Evolutionary conservation across 805 yeast species (phyloP).

Genomic region (Barnettozyma pratensis): DNA sequence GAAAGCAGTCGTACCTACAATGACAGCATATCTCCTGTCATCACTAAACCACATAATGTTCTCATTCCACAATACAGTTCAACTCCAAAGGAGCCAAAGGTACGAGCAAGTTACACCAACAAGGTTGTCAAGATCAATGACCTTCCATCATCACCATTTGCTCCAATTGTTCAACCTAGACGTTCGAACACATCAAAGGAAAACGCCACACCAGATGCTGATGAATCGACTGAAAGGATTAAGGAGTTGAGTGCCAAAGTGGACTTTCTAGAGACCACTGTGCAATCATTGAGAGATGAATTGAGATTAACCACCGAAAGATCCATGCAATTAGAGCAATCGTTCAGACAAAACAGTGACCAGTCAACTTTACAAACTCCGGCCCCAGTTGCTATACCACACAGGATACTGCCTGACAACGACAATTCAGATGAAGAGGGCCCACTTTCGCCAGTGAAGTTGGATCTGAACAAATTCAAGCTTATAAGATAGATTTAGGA

Average conservation of each 20-base stretch:
- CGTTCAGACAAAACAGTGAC: conserved; percentile 9
- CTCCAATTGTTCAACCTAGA: background rate
- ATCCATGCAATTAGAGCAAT: conserved; percentile 13
- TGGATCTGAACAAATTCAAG: conserved; percentile 19
- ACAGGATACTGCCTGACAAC: background rate
- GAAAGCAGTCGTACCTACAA: background rate
- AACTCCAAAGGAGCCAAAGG: background rate
- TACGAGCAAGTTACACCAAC: conserved; percentile 1
- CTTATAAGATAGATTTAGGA: conserved; percentile 7
- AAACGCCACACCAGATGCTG: background rate
- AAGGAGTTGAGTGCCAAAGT: conserved; percentile 14
- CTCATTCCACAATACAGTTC: background rate
- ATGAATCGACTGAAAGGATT: conserved; percentile 1
- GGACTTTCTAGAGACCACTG: conserved; percentile 14
- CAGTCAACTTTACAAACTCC: conserved; percentile 13
- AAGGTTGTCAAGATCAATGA: conserved; percentile 8
- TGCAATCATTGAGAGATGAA: conserved; percentile 17
- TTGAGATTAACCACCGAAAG: conserved; percentile 18
- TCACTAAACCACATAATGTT: conserved; percentile 9
- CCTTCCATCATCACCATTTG: conserved; percentile 20
- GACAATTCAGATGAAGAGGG: conserved; percentile 11
- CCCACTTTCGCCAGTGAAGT: conserved; percentile 20
- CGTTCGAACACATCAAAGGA: too few relatives aligned
- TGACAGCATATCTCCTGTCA: conserved; percentile 1
- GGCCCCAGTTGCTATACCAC: background rate